phyloP scores from a whole-genome alignment of 1,139 yeast species.

The Diutina ranongensis region DNA sequence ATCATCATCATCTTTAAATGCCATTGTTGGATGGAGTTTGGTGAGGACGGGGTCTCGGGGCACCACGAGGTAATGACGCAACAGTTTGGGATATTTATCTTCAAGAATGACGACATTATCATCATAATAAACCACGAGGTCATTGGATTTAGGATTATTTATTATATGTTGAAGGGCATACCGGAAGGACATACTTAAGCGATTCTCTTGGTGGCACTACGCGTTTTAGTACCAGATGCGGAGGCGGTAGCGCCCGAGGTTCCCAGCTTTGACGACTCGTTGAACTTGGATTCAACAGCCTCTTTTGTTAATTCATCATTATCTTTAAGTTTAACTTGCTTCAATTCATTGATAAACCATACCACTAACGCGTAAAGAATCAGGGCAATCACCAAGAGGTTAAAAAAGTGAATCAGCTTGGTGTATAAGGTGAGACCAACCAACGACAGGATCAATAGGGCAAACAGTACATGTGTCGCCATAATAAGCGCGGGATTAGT shows the following conservation, averaged over 20 bases:
- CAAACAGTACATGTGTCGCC: slow-evolving; percentile 70
- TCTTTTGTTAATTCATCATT: slow-evolving; percentile 21
- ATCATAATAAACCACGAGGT: slow-evolving; percentile 30
- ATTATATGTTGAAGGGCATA: slow-evolving; percentile 25
- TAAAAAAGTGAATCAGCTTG: slow-evolving; percentile 64
- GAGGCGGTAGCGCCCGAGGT: not conserved
- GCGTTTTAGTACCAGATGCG: not conserved
- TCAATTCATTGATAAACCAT: slow-evolving; percentile 78
- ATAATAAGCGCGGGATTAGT: slow-evolving; percentile 74
- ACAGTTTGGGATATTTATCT: slow-evolving; percentile 57
- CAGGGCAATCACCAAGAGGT: slow-evolving; percentile 56
- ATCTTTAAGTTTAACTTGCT: slow-evolving; percentile 35
- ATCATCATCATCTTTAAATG: slow-evolving; percentile 24
- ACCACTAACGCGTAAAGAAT: slow-evolving; percentile 69
- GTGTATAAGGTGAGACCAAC: slow-evolving; percentile 49
- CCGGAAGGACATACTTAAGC: slow-evolving; percentile 13
- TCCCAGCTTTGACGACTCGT: no score
- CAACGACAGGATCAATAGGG: slow-evolving; percentile 41
- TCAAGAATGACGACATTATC: slow-evolving; percentile 42
- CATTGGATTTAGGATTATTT: slow-evolving; percentile 16
- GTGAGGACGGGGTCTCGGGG: slow-evolving; percentile 38
- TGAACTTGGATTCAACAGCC: slow-evolving; percentile 8
- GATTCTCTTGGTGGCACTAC: not conserved
- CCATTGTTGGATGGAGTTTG: slow-evolving; percentile 40
- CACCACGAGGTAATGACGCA: slow-evolving; percentile 47